Base-by-base conservation (phyloP, 2,329 filamentous ascomycete species). In the Cladosporium sphaerospermum region DNA sequence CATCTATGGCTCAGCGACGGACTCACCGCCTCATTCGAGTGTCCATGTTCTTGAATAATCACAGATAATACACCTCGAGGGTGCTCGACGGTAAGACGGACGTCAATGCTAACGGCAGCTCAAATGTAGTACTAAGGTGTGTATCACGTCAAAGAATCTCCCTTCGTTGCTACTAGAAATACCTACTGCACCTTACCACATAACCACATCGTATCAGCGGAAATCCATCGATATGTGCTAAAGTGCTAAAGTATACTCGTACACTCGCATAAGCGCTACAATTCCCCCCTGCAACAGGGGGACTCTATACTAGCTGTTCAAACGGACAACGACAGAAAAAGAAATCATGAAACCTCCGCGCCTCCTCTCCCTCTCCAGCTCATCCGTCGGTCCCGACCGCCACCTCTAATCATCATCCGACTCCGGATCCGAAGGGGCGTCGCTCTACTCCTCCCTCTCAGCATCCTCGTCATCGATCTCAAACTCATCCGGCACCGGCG, bases 401-500 rank as follows among this genome's bases (percentile, higher is more conserved):
- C n/a, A 11, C 9, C 9, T 36, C 39, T 43, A 28, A 31, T 50
- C 39, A 9, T 42, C 39, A 50, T 49, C 37, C 23, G 23, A 28
- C 23, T 28, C 23, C 34, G n/a, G 34, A 36, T n/a, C 34, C n/a
- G 10, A 36, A 10, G 18, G 8, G 14, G 34, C 23, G 6, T 50
- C 47, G 9, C 40, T 28, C 31, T 53, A 39, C 51, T 53, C 51
- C 43, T 45, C 43, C 28, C 32, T 31, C 43, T 72, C 71, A 9
- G 67, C 71, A 45, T 82, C 82, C 2, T 76, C 79, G 51, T 89
- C 86, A 62, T 85, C 83, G 69, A 93, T 91, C 56, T 92, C 86
- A 70, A 93, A 93, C 48, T 88, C 84, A 9, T 74, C 73, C 4
- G 88, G 89, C 6, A 82, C 69, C 36, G 78, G 73, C 2, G 88